Percentiles rank a stretch among this genome's conserved stretches.
phyloP scores from a whole-genome alignment of 2,329 filamentous ascomycete genomes.

The Fusarium drepaniforme region DNA sequence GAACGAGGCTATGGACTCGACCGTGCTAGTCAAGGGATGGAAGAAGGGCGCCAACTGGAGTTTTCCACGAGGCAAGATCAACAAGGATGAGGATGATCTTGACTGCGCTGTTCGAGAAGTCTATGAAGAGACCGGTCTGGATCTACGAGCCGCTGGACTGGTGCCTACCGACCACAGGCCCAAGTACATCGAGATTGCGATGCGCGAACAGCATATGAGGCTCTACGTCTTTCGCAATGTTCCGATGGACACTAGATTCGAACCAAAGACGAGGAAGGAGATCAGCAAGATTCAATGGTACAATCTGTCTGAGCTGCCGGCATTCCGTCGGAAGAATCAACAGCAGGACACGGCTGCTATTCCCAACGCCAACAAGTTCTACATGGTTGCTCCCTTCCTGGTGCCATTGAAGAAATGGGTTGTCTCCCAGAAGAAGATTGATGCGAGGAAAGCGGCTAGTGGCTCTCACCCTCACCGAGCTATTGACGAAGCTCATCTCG shows the following conservation, averaged over 20 bases:
- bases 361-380: conserved; percentile 86
- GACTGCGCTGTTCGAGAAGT: conserved; percentile 96
- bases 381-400: conserved; percentile 97
- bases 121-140: conserved; percentile 95
- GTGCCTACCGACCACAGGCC: conserved; percentile 78
- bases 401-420: conserved; percentile 92
- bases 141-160: conserved; percentile 81
- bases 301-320: conserved; percentile 87
- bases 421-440: conserved; percentile 82
- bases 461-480: conserved; percentile 55
- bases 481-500: conserved; percentile 69
- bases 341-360: conserved; percentile 66
- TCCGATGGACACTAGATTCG: conserved; percentile 87
- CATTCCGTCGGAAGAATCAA: conserved; percentile 78
- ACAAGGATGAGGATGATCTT: conserved; percentile 94
- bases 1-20: conserved; percentile 93
- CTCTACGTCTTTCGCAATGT: conserved; percentile 93
- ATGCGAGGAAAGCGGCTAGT: conserved; percentile 61
- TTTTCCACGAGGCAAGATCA: conserved; percentile 97
- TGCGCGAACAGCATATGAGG: conserved; percentile 92
- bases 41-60: conserved; percentile 98
- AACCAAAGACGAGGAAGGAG: conserved; percentile 93
- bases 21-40: conserved; percentile 95
- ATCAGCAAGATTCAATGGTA: conserved; percentile 99
- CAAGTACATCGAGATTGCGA: conserved; percentile 88